Conservation (phyloP, 306 rosid genomes). For the Canavalia gladiata region DNA sequence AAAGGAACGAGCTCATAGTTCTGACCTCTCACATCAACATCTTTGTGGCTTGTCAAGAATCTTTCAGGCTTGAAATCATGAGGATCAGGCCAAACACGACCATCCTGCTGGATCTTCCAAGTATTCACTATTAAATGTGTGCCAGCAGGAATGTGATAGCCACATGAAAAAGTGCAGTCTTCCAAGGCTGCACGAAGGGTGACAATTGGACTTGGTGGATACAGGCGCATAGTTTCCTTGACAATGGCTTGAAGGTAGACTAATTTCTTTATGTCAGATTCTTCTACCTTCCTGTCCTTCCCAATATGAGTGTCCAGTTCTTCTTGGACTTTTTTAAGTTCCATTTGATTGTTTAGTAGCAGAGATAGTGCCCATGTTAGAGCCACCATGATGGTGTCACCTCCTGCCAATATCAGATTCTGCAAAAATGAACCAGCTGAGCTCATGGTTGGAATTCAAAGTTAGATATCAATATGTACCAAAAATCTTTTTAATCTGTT, state of each 20-base stretch:
- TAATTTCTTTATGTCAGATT: slow-evolving; percentile 49
- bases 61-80: slow-evolving; percentile 54
- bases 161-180: slow-evolving; percentile 55
- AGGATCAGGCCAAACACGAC: slow-evolving; percentile 47
- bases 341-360: slow-evolving; percentile 48
- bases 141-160: slow-evolving; percentile 50
- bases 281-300: slow-evolving; percentile 47
- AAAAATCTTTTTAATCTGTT: not conserved
- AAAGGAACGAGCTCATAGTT: slow-evolving; percentile 52
- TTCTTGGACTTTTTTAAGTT: slow-evolving; percentile 48
- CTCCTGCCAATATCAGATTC: slow-evolving; percentile 60
- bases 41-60: slow-evolving; percentile 51
- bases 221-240: slow-evolving; percentile 57
- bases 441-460: slow-evolving; percentile 6
- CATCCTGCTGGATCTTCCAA: slow-evolving; percentile 56
- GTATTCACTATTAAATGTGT: slow-evolving; percentile 56
- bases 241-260: slow-evolving; percentile 56
- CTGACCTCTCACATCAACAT: slow-evolving; percentile 48
- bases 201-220: slow-evolving; percentile 54
- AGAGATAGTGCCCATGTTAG: slow-evolving; percentile 55
- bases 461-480: not conserved
- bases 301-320: slow-evolving; percentile 52
- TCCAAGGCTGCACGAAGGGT: slow-evolving; percentile 37
- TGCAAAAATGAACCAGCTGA: slow-evolving; percentile 33
- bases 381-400: slow-evolving; percentile 49